Evolutionary conservation across 768 basidiomycete genomes (phyloP), one percentile per base, ranked within the genome.

Genomic region (Tulasnella sp.): DNA sequence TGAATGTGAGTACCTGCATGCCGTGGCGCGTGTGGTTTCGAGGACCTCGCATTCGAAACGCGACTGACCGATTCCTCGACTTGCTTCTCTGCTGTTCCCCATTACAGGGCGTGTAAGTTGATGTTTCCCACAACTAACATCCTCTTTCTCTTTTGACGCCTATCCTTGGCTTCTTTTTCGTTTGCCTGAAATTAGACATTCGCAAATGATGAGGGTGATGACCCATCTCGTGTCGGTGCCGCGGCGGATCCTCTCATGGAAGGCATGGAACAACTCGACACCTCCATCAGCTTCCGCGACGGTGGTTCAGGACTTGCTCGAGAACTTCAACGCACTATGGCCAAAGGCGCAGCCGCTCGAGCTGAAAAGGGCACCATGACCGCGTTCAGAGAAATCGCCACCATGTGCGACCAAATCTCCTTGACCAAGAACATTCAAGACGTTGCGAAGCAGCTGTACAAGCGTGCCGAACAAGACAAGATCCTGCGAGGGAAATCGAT

Each of bases 201-300:
- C 85, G 98, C 98, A 81, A 98, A 99, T 83, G 97, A 98, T 82
- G 98, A 99, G 87, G 96, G 97, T 80, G 97, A 98, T 84, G 98
- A 99, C 84, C 98, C 98, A 80, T 99, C 98, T 81, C 98, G 98
- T 92, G 98, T 99, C 81, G 98, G 98, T 86, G 96, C 95, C 76
- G 95, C 96, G 67, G 90, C 92, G 26, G 95, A 98, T 84, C 95
- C 96, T 40, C 86, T 96, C 61, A 88, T 99, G 86, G 95, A 98
- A 84, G 96, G 95, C 51, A 92, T 95, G 82, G 96, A 98, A 82
- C 93, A 97, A 84, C 89, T 99, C 70, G 93, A 96, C 82, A 99
- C 98, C 44, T 89, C 94, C 77, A 98, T 99, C 84, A 94, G 94
- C 81, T 98, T 97, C 85, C 91, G 93, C 73, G 98, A 99, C 82